Base-by-base conservation (phyloP, 441 rosid species). In the Capsella rubella region DNA sequence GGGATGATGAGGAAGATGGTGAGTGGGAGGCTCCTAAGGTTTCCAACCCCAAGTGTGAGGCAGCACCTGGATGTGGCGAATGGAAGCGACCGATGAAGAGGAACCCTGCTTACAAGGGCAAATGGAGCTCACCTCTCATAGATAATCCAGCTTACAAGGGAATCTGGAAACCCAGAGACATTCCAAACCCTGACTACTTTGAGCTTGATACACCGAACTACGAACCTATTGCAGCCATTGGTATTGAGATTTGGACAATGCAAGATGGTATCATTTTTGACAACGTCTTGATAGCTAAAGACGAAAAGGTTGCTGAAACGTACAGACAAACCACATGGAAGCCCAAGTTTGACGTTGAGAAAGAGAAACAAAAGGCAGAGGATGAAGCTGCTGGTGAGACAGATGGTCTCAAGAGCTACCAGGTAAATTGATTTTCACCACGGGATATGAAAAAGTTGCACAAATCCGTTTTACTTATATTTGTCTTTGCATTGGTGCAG, bases 1-100 rank as follows among this genome's bases (percentile, higher is more conserved):
- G 98, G 99, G 97, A 92, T 79, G 99, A 95, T 0, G 99, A 95
- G 74, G 99, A 95, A 81, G 98, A 95, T 80, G 99, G 99, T 77
- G 90, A 85, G 76, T 95, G 93, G 93, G 99, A 95, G 65, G 92
- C 97, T 8, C 98, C 97, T 2, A 92, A 89, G 86, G 75, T 88
- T 68, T 91, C 86, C 57, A 95, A 95, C 82, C 95, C 98, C 28
- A 91, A 86, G 67, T 95, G 99, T 80, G 92, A 84, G 71, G 13
- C 77, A 50, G 92, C 87, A 63, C 98, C 98, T 8, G 99, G 98
- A 39, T 95, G 99, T 63, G 99, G 99, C 39, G 91, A 88, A 74
- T 95, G 99, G 98, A 89, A 88, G 84, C 89, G 79, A 82, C 98
- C 99, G 14, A 80, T 81, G 87, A 92, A 84, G 81, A 87, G 77